Conservation (phyloP, 1,139 yeast species). For the Komagataea norvegica region DNA sequence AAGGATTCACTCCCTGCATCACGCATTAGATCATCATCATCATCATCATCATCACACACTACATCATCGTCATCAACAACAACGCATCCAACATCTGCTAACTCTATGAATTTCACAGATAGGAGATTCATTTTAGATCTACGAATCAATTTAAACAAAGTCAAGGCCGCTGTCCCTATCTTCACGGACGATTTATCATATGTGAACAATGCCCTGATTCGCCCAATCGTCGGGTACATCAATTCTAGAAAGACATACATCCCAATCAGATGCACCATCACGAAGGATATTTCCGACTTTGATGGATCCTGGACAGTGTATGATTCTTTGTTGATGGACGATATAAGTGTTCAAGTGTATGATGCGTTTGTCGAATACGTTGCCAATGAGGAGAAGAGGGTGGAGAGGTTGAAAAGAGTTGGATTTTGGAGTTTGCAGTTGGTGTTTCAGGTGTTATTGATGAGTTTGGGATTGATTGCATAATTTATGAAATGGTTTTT, state of each 20-base stretch:
- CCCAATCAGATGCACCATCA: constrained; percentile 81
- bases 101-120: constrained; percentile 30
- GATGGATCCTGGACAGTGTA: constrained; percentile 96
- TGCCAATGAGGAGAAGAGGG: constrained; percentile 76
- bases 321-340: constrained; percentile 89
- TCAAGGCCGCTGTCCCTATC: constrained; percentile 83
- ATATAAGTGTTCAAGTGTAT: constrained; percentile 82
- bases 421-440: constrained; percentile 93
- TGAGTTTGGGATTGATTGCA: constrained; percentile 69
- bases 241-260: constrained; percentile 86
- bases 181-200: constrained; percentile 81
- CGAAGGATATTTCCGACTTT: constrained; percentile 73
- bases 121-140: constrained; percentile 65
- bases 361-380: constrained; percentile 87
- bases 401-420: constrained; percentile 70
- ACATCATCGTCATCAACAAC: constrained; percentile 8
- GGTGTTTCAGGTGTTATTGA: constrained; percentile 70
- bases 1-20: too few species aligned
- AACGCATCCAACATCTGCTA: background rate
- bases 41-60: background rate
- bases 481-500: too few species aligned
- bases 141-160: constrained; percentile 73
- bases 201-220: constrained; percentile 81
- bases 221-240: constrained; percentile 94
- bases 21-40: constrained; percentile 6